A percentile compares a stretch with the other conserved stretches of the same genome.
These are phyloP conservation scores for Apiospora aurea DNA, from an alignment of 2,329 filamentous ascomycete genomes.

Conservation along the genomic window DNA sequence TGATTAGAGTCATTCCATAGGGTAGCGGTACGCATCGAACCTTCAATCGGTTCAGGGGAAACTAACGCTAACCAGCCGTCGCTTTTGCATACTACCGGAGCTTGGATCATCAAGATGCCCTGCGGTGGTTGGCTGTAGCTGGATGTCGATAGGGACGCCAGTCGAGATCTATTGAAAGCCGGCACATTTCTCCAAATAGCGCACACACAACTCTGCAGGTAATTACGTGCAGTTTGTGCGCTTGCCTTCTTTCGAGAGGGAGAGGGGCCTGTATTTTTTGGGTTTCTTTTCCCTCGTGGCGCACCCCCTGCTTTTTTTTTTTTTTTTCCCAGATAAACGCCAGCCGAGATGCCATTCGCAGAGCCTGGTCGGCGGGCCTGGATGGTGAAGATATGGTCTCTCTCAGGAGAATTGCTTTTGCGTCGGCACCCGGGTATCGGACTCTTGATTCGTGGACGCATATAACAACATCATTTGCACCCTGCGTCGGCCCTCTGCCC, in stretches of 20 bases:
- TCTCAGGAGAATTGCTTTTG: conserved; percentile 16
- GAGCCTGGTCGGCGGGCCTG: not conserved
- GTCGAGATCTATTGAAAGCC: conserved; percentile 16
- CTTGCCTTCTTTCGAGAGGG: not conserved
- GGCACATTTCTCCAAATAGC: conserved; percentile 16
- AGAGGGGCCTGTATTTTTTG: not conserved
- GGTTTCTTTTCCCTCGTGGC: not conserved
- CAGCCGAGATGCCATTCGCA: not conserved
- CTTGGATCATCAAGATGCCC: not conserved
- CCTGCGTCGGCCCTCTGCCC: conserved; percentile 9
- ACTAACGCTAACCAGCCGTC: not conserved
- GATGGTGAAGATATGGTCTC: conserved; percentile 9
- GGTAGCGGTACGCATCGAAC: not conserved
- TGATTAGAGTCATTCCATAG: not conserved
- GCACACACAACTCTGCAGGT: not conserved
- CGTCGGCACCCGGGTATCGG: conserved; percentile 1
- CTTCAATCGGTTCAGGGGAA: not conserved
- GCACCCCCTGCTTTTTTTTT: conserved; percentile 3
- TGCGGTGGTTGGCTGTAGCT: not conserved
- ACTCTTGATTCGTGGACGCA: not conserved
- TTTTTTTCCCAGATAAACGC: conserved; percentile 10
- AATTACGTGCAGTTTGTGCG: not conserved
- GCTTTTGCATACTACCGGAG: not conserved
- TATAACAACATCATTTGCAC: conserved; percentile 7
- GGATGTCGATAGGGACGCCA: not conserved